Conservation (phyloP, 768 basidiomycete genomes). For the Podaxis sp. region DNA sequence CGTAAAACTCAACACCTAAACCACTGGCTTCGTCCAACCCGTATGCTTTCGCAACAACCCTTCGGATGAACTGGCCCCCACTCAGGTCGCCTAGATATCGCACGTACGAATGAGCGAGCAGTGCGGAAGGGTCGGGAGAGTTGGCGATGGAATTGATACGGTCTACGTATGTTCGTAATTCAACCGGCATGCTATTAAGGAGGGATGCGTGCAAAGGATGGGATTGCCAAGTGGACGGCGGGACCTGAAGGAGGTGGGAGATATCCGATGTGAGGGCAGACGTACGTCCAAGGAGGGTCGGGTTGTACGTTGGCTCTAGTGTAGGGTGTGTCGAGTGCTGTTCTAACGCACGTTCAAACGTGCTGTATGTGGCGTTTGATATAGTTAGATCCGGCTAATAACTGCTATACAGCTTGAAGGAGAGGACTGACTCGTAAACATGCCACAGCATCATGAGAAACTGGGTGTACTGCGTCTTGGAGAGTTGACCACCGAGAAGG, state of each 20-base stretch:
- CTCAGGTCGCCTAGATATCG: conserved; percentile 81
- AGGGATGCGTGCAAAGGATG: conserved; percentile 55
- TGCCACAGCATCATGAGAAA: conserved; percentile 81
- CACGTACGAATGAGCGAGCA: conserved; percentile 82
- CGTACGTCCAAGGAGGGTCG: conserved; percentile 63
- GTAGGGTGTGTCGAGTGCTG: conserved; percentile 60
- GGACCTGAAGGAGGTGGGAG: conserved; percentile 51
- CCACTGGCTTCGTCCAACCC: conserved; percentile 51
- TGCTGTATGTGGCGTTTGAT: conserved; percentile 30
- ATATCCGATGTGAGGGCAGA: conserved; percentile 67
- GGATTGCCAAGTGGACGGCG: conserved; percentile 51
- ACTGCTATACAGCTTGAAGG: neutral
- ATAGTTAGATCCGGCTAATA: neutral
- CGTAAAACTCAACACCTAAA: conserved; percentile 65
- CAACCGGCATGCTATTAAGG: conserved; percentile 41
- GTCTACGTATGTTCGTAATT: conserved; percentile 50
- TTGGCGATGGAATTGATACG: conserved; percentile 52
- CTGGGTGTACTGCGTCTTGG: conserved; percentile 63
- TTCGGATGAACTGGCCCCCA: conserved; percentile 72
- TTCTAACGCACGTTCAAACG: conserved; percentile 57
- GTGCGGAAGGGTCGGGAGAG: conserved; percentile 44
- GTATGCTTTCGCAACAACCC: conserved; percentile 66
- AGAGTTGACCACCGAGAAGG: conserved; percentile 57
- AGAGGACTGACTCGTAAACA: conserved; percentile 64
- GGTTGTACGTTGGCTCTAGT: conserved; percentile 71